Base-by-base conservation (phyloP, 495 filamentous ascomycete genomes). In the Podospora pseudocomata region DNA sequence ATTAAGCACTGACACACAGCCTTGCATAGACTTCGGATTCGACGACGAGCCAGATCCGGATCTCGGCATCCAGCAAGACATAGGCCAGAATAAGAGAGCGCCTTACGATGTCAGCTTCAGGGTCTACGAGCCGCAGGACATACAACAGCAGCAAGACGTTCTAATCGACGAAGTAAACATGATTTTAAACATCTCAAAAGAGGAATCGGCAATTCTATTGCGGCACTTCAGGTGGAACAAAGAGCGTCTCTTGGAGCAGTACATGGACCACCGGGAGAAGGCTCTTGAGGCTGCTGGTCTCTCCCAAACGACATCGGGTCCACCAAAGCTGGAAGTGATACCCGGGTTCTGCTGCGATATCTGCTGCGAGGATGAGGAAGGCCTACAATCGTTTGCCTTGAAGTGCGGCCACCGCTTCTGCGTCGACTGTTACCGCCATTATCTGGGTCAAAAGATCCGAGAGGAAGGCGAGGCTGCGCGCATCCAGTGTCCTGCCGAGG, bases 371-470 rank as follows among this genome's bases (percentile, higher is more conserved):
- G 96, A 99, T 70, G 88, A 85, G 16, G 81, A 86, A 5, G 88
- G 88, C 0, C 78, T 97, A n/a, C 80, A 92, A 73, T 93, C 91
- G 20, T 98, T 97, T 76, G 92, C 95, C 5, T 93, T 99, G 87
- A 96, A 92, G 69, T 99, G 95, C 75, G 91, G 89, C 0, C 95
- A 99, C 79, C 86, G 96, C n/a, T 98, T 95, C 74, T 99, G 95
- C 68, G 90, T 92, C 34, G 87, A 92, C 73, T 99, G 95, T 79
- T 99, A 97, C 76, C 84, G 88, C 44, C 93, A 96, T 56, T 99
- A 99, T 73, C 82, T 99, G 5, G 80, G 81, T 3, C 92, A 95
- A 68, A 99, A 99, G 81, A 96, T 99, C 71, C 89, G 89, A 67
- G 92, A 92, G 63, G 95, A 99, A 75, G 95, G 95, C 44, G 95